Percentiles rank a stretch among this genome's conserved stretches.
phyloP scores from a whole-genome alignment of 148 eudicot genomes.

The Chenopodium quinoa region DNA sequence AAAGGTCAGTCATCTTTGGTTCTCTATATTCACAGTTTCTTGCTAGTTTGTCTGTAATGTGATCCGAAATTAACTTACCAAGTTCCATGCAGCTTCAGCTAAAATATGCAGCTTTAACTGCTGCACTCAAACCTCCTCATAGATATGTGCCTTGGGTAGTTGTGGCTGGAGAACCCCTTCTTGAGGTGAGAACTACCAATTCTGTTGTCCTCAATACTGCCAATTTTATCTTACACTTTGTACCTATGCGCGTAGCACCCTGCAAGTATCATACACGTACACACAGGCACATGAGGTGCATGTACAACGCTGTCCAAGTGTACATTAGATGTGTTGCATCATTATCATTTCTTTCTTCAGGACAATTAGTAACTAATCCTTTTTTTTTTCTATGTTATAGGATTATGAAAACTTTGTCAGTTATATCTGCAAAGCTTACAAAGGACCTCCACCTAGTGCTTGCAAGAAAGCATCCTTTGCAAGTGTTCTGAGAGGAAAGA shows the following conservation, averaged over 20 bases:
- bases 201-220: background rate
- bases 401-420: slow-evolving; percentile 47
- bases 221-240: too few relatives aligned
- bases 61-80: background rate
- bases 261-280: too few relatives aligned
- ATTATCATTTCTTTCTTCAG: background rate
- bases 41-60: background rate
- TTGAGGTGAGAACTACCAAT: slow-evolving; percentile 39
- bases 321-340: background rate
- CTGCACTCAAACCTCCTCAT: slow-evolving; percentile 61
- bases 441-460: slow-evolving; percentile 53
- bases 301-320: background rate
- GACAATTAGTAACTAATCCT: background rate
- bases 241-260: too few relatives aligned
- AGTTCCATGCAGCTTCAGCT: slow-evolving; percentile 57
- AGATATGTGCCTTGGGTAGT: slow-evolving; percentile 86
- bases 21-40: background rate
- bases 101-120: slow-evolving; percentile 54
- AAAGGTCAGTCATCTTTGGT: slow-evolving; percentile 39
- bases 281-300: background rate
- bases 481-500: slow-evolving; percentile 17
- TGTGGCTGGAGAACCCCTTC: slow-evolving; percentile 65
- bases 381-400: slow-evolving; percentile 26
- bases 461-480: slow-evolving; percentile 34
- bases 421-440: slow-evolving; percentile 67